A percentile compares a stretch with the other conserved stretches of the same genome.
Evolutionary conservation across 331 rosid genomes (phyloP).

Genomic region (Telfairia occidentalis): DNA sequence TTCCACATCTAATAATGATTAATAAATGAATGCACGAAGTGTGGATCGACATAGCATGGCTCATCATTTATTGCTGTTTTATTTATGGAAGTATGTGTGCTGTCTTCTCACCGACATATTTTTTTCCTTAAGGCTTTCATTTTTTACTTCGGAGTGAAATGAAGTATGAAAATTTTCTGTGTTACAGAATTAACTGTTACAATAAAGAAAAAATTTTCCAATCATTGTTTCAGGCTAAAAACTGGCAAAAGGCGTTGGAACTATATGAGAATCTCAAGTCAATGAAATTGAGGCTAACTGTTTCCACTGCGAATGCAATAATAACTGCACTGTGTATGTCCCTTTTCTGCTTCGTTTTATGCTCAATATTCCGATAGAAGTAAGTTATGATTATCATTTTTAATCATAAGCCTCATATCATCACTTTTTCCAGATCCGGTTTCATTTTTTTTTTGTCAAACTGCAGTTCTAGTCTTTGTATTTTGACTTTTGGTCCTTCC

Average conservation of each 20-base stretch:
- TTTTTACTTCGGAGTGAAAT: background rate
- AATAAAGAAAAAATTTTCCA: conserved; percentile 16
- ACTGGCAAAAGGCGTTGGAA: conserved; percentile 80
- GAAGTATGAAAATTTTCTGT: conserved; percentile 7
- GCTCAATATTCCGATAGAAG: background rate
- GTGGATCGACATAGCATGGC: background rate
- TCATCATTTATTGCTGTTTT: background rate
- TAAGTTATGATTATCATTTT: background rate
- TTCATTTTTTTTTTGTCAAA: background rate
- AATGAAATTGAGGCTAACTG: conserved; percentile 41
- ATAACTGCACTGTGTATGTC: conserved; percentile 88
- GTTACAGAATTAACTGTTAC: conserved; percentile 9
- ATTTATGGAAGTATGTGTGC: background rate
- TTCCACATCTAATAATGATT: background rate
- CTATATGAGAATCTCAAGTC: conserved; percentile 69
- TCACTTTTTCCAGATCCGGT: background rate
- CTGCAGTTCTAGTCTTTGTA: background rate
- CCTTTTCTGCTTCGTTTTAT: background rate
- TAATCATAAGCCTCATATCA: background rate
- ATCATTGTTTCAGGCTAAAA: conserved; percentile 57
- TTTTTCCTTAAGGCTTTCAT: background rate
- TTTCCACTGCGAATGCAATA: conserved; percentile 83
- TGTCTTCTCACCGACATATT: background rate
- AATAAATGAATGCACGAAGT: background rate
- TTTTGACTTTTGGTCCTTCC: background rate